Evolutionary conservation across 257 asterid species (phyloP).

Genomic region (Scutellaria barbata): DNA sequence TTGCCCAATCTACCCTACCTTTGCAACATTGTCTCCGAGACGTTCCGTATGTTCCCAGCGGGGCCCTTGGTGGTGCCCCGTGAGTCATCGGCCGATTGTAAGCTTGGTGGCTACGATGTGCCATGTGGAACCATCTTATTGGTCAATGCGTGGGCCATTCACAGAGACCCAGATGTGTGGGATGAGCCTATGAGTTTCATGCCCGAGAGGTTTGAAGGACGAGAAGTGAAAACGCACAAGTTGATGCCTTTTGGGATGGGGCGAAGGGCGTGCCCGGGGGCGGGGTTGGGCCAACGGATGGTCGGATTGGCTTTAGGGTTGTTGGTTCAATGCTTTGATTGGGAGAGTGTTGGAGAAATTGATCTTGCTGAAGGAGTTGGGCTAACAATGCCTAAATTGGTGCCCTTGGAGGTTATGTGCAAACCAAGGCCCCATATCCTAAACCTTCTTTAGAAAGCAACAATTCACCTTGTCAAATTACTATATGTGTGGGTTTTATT

Average conservation of each 20-base stretch:
- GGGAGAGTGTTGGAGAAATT: constrained; percentile 40
- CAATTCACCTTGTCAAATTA: background rate
- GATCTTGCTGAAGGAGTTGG: constrained; percentile 49
- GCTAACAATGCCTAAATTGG: constrained; percentile 48
- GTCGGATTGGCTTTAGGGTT: constrained; percentile 47
- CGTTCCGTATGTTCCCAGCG: constrained; percentile 36
- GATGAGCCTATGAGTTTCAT: constrained; percentile 40
- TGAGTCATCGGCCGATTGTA: constrained; percentile 47
- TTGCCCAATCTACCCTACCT: constrained; percentile 38
- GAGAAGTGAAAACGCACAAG: constrained; percentile 33
- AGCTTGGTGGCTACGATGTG: constrained; percentile 45
- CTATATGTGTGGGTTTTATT: background rate
- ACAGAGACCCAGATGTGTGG: constrained; percentile 49
- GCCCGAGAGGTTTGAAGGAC: constrained; percentile 50
- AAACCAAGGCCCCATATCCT: constrained; percentile 37
- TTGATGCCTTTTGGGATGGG: constrained; percentile 52
- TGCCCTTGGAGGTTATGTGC: constrained; percentile 47
- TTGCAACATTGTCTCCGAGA: constrained; percentile 31
- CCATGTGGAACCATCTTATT: constrained; percentile 46
- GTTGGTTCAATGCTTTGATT: constrained; percentile 49
- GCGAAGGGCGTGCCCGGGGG: constrained; percentile 54
- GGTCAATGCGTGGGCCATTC: constrained; percentile 51
- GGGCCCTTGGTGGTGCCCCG: constrained; percentile 51
- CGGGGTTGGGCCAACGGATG: constrained; percentile 42
- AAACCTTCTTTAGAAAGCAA: constrained; percentile 5